Evolutionary conservation across 371 early-diverging fungal genomes (phyloP).

Genomic region (Catenaria anguillulae): DNA sequence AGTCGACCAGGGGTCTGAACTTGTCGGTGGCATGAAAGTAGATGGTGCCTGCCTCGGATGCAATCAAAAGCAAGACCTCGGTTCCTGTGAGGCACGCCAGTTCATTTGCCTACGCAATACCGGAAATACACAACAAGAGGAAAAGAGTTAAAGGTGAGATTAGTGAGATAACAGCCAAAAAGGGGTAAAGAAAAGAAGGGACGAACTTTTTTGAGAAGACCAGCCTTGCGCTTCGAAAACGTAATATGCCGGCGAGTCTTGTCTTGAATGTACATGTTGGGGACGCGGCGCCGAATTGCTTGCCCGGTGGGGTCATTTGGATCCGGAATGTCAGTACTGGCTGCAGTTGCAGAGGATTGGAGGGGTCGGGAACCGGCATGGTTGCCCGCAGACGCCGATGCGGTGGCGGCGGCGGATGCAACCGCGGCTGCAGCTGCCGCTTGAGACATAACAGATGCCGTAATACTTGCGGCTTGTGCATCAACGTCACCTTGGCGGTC

Average conservation of each 20-base stretch:
- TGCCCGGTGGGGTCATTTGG: too few species aligned
- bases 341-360: too few species aligned
- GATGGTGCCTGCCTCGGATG: constrained; percentile 94
- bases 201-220: constrained; percentile 93
- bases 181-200: not conserved
- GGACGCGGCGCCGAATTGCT: constrained; percentile 38
- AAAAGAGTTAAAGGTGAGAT: constrained; percentile 3
- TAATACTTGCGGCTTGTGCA: too few species aligned
- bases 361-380: too few species aligned
- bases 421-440: too few species aligned
- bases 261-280: constrained; percentile 93
- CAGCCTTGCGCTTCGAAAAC: constrained; percentile 96
- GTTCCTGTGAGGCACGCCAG: constrained; percentile 92
- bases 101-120: constrained; percentile 87
- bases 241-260: constrained; percentile 92
- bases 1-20: not conserved
- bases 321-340: too few species aligned
- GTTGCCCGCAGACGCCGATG: too few species aligned
- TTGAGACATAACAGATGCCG: too few species aligned
- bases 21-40: constrained; percentile 26
- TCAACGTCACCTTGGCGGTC: too few species aligned
- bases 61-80: constrained; percentile 87
- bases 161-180: constrained; percentile 4
- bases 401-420: too few species aligned
- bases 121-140: not conserved